These are phyloP conservation scores for Aspergillus brunneoviolaceus DNA, from an alignment of 2,329 filamentous ascomycete species.

Conservation along the genomic window DNA sequence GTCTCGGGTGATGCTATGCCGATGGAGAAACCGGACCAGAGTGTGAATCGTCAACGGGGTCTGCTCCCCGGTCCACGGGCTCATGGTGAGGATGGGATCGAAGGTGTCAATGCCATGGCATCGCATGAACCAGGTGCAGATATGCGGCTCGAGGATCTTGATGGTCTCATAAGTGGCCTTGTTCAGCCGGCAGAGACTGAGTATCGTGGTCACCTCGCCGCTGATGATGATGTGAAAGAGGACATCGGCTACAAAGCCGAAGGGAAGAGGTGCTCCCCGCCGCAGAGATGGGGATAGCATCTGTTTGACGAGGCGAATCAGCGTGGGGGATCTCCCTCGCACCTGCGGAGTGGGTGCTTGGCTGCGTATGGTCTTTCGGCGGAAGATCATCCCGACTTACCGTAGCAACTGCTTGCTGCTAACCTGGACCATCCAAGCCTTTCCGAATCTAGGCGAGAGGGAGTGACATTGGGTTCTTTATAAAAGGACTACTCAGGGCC, in stretches of 20 bases:
- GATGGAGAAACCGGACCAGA: constrained; percentile 24
- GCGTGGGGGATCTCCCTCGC: constrained; percentile 9
- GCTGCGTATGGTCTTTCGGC: constrained; percentile 3
- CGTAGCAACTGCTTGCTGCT: neutral
- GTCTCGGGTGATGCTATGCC: constrained; percentile 21
- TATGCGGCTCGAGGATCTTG: constrained; percentile 26
- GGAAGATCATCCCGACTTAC: constrained; percentile 11
- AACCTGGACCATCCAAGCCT: neutral
- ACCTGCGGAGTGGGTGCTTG: constrained; percentile 3
- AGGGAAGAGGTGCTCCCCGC: constrained; percentile 14
- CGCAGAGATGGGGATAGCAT: constrained; percentile 11
- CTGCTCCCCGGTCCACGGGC: constrained; percentile 25
- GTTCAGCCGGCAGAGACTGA: constrained; percentile 28
- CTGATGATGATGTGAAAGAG: constrained; percentile 32
- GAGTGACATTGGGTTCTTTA: constrained; percentile 14
- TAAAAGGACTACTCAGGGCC: neutral
- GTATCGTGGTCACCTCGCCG: constrained; percentile 23
- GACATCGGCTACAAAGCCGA: constrained; percentile 29
- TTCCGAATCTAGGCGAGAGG: constrained; percentile 1
- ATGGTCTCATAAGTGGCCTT: constrained; percentile 28
- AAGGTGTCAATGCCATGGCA: constrained; percentile 59
- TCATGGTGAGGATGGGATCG: constrained; percentile 52
- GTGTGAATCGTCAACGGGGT: constrained; percentile 23
- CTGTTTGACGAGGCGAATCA: constrained; percentile 12
- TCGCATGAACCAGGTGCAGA: constrained; percentile 30